Conservation (phyloP, 768 basidiomycete species). For the Punctularia strigosozonata region DNA sequence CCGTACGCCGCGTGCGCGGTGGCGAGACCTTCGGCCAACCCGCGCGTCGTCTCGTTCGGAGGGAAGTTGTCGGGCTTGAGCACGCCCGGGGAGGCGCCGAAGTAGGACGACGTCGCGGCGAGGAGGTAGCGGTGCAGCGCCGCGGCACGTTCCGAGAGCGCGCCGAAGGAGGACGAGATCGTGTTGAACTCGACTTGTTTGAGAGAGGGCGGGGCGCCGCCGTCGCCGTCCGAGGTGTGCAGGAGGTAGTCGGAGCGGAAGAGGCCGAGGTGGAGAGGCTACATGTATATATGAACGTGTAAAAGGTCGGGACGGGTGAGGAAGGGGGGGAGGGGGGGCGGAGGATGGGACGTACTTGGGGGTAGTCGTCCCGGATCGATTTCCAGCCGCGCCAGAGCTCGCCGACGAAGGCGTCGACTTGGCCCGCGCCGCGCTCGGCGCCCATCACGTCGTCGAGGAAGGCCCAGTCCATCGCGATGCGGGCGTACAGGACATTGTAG, state of each 20-base stretch:
- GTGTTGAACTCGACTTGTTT: constrained; percentile 99
- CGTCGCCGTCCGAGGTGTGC: constrained; percentile 33
- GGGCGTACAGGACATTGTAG: constrained; percentile 81
- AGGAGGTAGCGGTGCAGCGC: constrained; percentile 61
- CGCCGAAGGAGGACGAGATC: constrained; percentile 84
- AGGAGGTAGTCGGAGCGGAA: constrained; percentile 94
- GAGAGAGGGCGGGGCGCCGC: constrained; percentile 29
- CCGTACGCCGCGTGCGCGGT: constrained; percentile 71
- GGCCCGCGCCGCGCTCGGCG: constrained; percentile 59
- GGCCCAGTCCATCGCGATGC: constrained; percentile 63
- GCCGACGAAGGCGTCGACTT: constrained; percentile 80
- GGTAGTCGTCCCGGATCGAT: constrained; percentile 52
- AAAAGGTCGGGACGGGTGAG: not conserved
- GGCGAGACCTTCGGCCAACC: constrained; percentile 66
- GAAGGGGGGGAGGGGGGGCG: not conserved
- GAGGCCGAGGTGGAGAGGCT: constrained; percentile 82
- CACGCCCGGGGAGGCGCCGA: constrained; percentile 37
- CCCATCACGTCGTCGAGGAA: constrained; percentile 86
- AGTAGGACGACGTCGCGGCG: constrained; percentile 30
- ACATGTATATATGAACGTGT: constrained; percentile 13
- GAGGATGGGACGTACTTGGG: not conserved
- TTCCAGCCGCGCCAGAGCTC: constrained; percentile 85
- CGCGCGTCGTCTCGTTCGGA: constrained; percentile 54
- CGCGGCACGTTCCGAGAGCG: constrained; percentile 54
- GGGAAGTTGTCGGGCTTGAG: constrained; percentile 54